phyloP scores from a whole-genome alignment of 805 yeast genomes.

The Yamadazyma nakazawae region DNA sequence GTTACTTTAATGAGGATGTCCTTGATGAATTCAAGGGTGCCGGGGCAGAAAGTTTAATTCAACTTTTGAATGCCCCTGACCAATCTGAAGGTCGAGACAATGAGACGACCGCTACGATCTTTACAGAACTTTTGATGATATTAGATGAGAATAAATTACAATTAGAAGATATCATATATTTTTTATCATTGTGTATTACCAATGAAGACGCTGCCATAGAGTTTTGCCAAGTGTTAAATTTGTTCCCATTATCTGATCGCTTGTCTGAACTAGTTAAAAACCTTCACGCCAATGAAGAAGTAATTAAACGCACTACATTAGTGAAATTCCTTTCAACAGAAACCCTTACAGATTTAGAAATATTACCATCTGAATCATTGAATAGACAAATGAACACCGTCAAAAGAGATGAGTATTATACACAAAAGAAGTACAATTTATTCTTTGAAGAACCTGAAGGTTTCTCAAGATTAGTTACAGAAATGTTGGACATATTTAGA shows the following conservation, averaged over 20 bases:
- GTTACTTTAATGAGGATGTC: conserved; percentile 30
- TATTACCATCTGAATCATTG: conserved; percentile 32
- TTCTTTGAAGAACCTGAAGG: conserved; percentile 78
- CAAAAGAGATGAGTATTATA: conserved; percentile 41
- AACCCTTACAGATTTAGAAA: conserved; percentile 22
- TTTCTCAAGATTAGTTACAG: conserved; percentile 58
- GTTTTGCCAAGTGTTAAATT: conserved; percentile 38
- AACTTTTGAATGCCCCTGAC: conserved; percentile 26
- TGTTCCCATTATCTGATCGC: conserved; percentile 28
- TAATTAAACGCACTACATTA: conserved; percentile 30
- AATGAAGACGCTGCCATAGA: conserved; percentile 29
- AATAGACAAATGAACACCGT: conserved; percentile 35
- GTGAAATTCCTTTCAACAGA: conserved; percentile 29
- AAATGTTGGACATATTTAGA: conserved; percentile 41
- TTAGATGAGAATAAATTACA: conserved; percentile 6
- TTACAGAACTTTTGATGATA: conserved; percentile 14
- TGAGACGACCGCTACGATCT: conserved; percentile 6
- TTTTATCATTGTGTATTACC: conserved; percentile 26
- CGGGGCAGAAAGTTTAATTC: conserved; percentile 32
- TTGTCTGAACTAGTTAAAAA: conserved; percentile 21
- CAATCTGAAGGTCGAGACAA: conserved; percentile 9
- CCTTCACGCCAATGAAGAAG: conserved; percentile 21
- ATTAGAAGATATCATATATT: conserved; percentile 1
- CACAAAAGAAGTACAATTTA: conserved; percentile 60
- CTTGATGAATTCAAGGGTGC: conserved; percentile 27